These are phyloP conservation scores for Sporobolomyces roseus DNA, from an alignment of 768 basidiomycete species.

Conservation along the genomic window DNA sequence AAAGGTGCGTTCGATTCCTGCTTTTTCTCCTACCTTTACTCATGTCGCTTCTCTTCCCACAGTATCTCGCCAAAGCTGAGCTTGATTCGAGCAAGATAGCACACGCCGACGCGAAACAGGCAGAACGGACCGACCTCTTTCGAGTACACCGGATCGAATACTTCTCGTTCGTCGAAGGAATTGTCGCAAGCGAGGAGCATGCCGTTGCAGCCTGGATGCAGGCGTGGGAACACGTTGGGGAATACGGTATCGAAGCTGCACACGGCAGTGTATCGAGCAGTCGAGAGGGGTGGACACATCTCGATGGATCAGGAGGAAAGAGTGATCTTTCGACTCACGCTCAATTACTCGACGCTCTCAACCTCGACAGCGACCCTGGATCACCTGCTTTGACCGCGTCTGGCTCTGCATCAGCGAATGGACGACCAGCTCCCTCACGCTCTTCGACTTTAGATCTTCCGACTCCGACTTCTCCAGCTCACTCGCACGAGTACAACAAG, in stretches of 20 bases:
- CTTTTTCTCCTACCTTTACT: neutral
- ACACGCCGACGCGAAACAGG: constrained; percentile 37
- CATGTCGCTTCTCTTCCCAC: neutral
- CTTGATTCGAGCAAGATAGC: constrained; percentile 21
- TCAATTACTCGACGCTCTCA: neutral
- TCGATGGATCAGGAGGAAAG: neutral
- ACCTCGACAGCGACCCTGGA: neutral
- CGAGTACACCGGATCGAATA: constrained; percentile 36
- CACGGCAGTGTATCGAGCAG: neutral
- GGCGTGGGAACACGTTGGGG: constrained; percentile 13
- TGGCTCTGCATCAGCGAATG: neutral
- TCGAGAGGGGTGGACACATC: neutral
- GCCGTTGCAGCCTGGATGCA: constrained; percentile 32
- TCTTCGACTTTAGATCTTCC: constrained; percentile 2
- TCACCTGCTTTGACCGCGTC: neutral
- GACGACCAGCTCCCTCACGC: neutral
- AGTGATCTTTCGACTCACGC: neutral
- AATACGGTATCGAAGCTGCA: neutral
- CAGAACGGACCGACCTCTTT: constrained; percentile 21
- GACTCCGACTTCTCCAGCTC: neutral
- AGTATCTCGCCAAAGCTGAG: constrained; percentile 36
- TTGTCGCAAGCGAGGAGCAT: constrained; percentile 35
- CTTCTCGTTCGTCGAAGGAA: constrained; percentile 33
- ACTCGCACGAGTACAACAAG: neutral
- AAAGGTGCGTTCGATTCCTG: constrained; percentile 22